Conservation (phyloP, 176 grass and related monocot species). For the Rhynchospora pubera region DNA sequence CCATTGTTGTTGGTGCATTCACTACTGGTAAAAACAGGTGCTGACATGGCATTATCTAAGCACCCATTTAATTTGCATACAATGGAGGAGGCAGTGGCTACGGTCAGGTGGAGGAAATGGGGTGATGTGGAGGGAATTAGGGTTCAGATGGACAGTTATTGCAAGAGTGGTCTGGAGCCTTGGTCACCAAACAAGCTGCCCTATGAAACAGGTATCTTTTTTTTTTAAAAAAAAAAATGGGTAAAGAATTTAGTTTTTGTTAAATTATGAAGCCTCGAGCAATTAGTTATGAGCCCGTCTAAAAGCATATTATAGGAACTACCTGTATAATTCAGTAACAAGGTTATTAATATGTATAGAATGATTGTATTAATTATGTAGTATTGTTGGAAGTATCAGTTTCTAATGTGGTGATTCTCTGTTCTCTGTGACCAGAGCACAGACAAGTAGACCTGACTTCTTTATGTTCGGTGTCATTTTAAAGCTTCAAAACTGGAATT, state of each 20-base stretch:
- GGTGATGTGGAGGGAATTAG: constrained; percentile 47
- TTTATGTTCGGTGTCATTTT: not conserved
- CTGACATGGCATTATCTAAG: constrained; percentile 62
- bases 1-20: constrained; percentile 70
- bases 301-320: not conserved
- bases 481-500: not conserved
- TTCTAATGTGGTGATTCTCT: not conserved
- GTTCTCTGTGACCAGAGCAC: no score
- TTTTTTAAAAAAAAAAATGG: no score
- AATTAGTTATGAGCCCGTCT: not conserved
- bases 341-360: not conserved
- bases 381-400: not conserved
- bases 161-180: constrained; percentile 59
- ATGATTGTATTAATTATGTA: not conserved
- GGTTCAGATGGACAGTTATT: constrained; percentile 88
- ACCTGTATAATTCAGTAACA: not conserved
- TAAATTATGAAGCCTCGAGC: not conserved
- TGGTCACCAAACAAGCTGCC: constrained; percentile 76
- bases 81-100: constrained; percentile 91
- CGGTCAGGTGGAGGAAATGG: constrained; percentile 86
- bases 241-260: not conserved
- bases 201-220: constrained; percentile 64
- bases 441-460: not conserved
- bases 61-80: constrained; percentile 73
- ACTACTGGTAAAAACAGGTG: constrained; percentile 31